These are phyloP conservation scores for Mycena vulgaris DNA, from an alignment of 768 basidiomycete species.

Conservation along the genomic window DNA sequence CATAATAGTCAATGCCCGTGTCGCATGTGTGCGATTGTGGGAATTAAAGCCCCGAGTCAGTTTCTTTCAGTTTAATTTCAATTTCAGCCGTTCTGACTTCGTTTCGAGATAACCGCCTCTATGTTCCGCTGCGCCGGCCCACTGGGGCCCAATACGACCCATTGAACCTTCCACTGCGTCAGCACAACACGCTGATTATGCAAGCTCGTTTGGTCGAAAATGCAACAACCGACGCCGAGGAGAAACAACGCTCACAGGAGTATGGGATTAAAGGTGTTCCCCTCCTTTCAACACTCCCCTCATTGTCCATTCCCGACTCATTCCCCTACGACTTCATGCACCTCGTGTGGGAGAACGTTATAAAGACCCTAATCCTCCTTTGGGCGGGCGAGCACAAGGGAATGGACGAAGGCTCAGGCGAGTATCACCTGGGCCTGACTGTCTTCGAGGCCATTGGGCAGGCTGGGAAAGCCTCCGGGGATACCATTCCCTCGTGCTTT, in stretches of 20 bases:
- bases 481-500: background rate
- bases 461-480: background rate
- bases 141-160: slow-evolving; percentile 35
- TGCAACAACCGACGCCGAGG: slow-evolving; percentile 35
- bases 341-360: slow-evolving; percentile 51
- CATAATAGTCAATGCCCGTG: background rate
- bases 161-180: slow-evolving; percentile 35
- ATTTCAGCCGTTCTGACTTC: background rate
- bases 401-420: slow-evolving; percentile 41
- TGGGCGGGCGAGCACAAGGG: slow-evolving; percentile 49
- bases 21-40: background rate
- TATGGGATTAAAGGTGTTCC: slow-evolving; percentile 57
- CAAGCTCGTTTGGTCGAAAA: slow-evolving; percentile 39
- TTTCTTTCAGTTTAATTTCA: background rate
- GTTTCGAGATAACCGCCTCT: background rate
- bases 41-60: background rate
- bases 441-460: slow-evolving; percentile 51
- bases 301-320: slow-evolving; percentile 52
- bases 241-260: slow-evolving; percentile 36
- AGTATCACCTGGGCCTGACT: slow-evolving; percentile 39
- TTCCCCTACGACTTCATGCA: slow-evolving; percentile 68
- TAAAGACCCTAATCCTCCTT: slow-evolving; percentile 48
- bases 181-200: slow-evolving; percentile 29
- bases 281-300: slow-evolving; percentile 48
- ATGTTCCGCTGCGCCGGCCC: background rate